phyloP scores from a whole-genome alignment of 352 stramenopile species.

The Phytophthora chlamydospora region DNA sequence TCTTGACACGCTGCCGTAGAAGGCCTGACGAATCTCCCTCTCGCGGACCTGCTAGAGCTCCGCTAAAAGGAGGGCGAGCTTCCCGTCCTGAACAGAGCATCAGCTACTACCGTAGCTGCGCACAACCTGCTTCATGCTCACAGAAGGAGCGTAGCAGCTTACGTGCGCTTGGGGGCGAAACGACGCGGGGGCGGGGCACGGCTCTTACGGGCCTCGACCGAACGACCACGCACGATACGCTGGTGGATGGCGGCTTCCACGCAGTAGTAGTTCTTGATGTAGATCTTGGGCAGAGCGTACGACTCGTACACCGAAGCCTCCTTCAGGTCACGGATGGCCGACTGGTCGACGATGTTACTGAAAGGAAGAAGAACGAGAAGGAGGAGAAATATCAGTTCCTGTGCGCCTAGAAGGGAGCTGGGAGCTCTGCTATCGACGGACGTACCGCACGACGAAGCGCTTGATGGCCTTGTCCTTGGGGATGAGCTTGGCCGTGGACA shows the following conservation, averaged over 20 bases:
- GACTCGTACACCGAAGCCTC: conserved; percentile 98
- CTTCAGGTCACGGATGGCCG: conserved; percentile 98
- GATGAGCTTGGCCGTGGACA: conserved; percentile 99
- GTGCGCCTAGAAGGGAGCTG: background rate
- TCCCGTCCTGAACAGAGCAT: conserved; percentile 30
- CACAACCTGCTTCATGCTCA: conserved; percentile 8
- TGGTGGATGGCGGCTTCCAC: conserved; percentile 99
- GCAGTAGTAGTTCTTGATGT: conserved; percentile 99
- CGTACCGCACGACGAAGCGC: conserved; percentile 91
- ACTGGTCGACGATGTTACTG: conserved; percentile 99
- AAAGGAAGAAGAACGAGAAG: background rate
- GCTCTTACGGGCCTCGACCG: conserved; percentile 92
- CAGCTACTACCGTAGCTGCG: conserved; percentile 23
- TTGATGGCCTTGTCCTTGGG: conserved; percentile 96
- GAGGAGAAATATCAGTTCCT: conserved; percentile 7
- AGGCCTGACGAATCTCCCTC: background rate
- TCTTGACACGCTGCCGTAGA: conserved; percentile 4
- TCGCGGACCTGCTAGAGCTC: conserved; percentile 1
- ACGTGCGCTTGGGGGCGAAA: conserved; percentile 75
- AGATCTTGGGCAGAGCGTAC: conserved; percentile 99
- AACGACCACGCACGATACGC: conserved; percentile 98
- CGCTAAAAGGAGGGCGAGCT: conserved; percentile 6
- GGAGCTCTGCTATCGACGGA: conserved; percentile 12
- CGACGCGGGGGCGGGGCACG: conserved; percentile 92
- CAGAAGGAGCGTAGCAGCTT: conserved; percentile 37